Evolutionary conservation across 768 basidiomycete genomes (phyloP).

Genomic region (Lentinula sp.): DNA sequence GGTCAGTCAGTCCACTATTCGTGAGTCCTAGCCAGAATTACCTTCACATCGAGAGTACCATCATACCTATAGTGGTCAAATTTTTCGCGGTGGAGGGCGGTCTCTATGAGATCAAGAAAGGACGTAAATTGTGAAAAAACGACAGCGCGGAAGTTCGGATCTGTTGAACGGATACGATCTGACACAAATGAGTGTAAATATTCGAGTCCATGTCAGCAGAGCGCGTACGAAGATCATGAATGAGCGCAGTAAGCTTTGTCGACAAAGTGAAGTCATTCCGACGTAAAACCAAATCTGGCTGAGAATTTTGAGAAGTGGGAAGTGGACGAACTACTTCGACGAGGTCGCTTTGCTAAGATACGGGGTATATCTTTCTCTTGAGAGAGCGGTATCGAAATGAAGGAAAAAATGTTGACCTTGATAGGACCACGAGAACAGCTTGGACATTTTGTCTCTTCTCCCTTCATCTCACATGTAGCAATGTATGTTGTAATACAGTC

Average conservation of each 20-base stretch:
- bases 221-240: slow-evolving; percentile 58
- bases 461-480: slow-evolving; percentile 60
- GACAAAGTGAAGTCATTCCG: slow-evolving; percentile 85
- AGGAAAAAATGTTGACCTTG: slow-evolving; percentile 30
- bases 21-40: neutral
- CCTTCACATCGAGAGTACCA: slow-evolving; percentile 85
- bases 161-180: slow-evolving; percentile 64
- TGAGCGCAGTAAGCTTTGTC: slow-evolving; percentile 84
- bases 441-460: slow-evolving; percentile 71
- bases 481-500: slow-evolving; percentile 82
- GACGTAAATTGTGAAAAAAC: slow-evolving; percentile 90
- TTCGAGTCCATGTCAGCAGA: neutral
- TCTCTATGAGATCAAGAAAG: slow-evolving; percentile 79
- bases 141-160: slow-evolving; percentile 75
- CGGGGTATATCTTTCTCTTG: neutral
- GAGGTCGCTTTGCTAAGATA: slow-evolving; percentile 46
- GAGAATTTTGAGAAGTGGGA: slow-evolving; percentile 26
- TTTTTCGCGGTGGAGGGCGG: slow-evolving; percentile 60
- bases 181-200: neutral
- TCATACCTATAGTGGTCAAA: slow-evolving; percentile 80
- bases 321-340: slow-evolving; percentile 51
- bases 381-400: neutral
- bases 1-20: neutral
- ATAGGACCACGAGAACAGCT: slow-evolving; percentile 71
- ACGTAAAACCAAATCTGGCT: slow-evolving; percentile 50